Evolutionary conservation across 1,139 yeast genomes (phyloP).

Genomic region (Debaryomyces sp.): DNA sequence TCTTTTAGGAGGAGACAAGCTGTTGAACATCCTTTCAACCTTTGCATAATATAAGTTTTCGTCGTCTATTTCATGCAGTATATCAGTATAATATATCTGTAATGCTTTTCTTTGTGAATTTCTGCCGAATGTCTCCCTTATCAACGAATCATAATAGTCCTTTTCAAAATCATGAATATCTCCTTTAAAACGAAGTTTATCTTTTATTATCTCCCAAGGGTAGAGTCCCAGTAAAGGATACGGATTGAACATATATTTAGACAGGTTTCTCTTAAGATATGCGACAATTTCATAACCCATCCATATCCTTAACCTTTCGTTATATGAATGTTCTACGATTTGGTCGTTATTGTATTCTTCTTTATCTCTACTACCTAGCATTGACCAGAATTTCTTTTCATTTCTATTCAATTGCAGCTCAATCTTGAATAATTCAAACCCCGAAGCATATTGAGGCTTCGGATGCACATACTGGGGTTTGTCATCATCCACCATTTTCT

Average conservation of each 20-base stretch:
- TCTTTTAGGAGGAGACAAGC: slow-evolving; percentile 8
- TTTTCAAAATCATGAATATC: slow-evolving; percentile 18
- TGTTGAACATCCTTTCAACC: slow-evolving; percentile 11
- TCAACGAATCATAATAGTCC: slow-evolving; percentile 36
- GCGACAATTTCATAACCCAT: slow-evolving; percentile 36
- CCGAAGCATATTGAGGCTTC: slow-evolving; percentile 10
- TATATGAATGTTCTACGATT: slow-evolving; percentile 7
- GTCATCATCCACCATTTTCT: background rate
- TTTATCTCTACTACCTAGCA: slow-evolving; percentile 4
- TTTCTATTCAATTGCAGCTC: slow-evolving; percentile 5
- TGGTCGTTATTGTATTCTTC: slow-evolving; percentile 4
- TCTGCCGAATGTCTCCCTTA: slow-evolving; percentile 26
- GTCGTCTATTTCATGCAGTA: slow-evolving; percentile 10
- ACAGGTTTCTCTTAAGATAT: slow-evolving; percentile 24
- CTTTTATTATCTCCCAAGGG: slow-evolving; percentile 41
- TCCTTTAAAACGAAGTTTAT: slow-evolving; percentile 24
- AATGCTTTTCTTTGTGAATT: slow-evolving; percentile 16
- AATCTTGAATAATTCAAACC: slow-evolving; percentile 11
- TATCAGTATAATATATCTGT: slow-evolving; percentile 21
- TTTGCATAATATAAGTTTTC: slow-evolving; percentile 10
- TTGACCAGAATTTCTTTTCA: slow-evolving; percentile 9
- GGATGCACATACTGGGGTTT: slow-evolving; percentile 9
- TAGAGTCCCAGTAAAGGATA: slow-evolving; percentile 31
- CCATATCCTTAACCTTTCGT: slow-evolving; percentile 26
- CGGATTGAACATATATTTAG: slow-evolving; percentile 28